Evolutionary conservation across 306 rosid species (phyloP).

Genomic region (Crataegus laevigata): DNA sequence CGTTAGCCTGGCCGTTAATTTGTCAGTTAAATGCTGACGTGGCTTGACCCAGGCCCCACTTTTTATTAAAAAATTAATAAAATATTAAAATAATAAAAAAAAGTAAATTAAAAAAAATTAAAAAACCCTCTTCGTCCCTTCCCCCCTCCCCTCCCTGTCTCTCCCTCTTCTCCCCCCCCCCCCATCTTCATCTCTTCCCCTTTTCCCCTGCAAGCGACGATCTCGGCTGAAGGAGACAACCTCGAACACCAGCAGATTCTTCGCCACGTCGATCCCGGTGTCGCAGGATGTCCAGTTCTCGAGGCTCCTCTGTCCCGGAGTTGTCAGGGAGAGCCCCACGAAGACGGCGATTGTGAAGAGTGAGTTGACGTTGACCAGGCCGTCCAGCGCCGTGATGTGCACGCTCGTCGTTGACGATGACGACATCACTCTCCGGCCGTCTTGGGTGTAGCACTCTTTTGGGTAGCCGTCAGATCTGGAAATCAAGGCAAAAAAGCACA

Average conservation of each 20-base stretch:
- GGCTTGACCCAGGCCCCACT: no score
- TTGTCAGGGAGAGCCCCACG: slow-evolving; percentile 77
- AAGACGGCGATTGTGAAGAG: slow-evolving; percentile 93
- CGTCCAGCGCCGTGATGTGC: slow-evolving; percentile 82
- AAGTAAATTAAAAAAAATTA: no score
- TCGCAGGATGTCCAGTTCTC: slow-evolving; percentile 60
- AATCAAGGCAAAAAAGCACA: background rate
- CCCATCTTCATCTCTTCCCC: no score
- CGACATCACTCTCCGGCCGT: slow-evolving; percentile 4
- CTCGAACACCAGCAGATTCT: slow-evolving; percentile 77
- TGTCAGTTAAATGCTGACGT: no score
- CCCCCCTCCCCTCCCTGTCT: no score
- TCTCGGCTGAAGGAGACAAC: slow-evolving; percentile 82
- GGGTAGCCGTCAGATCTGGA: slow-evolving; percentile 57
- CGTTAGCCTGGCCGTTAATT: no score
- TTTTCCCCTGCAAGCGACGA: no score
- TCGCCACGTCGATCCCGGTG: slow-evolving; percentile 52
- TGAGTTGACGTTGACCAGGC: slow-evolving; percentile 79
- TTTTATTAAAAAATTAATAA: no score
- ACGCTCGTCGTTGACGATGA: slow-evolving; percentile 59
- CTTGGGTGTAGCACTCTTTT: slow-evolving; percentile 24
- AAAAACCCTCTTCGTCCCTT: no score
- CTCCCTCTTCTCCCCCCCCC: no score
- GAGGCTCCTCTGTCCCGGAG: slow-evolving; percentile 54
- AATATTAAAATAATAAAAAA: no score